Evolutionary conservation across 2,329 filamentous ascomycete species (phyloP), one percentile per base, ranked within the genome.

Genomic region (Monilinia fructigena): DNA sequence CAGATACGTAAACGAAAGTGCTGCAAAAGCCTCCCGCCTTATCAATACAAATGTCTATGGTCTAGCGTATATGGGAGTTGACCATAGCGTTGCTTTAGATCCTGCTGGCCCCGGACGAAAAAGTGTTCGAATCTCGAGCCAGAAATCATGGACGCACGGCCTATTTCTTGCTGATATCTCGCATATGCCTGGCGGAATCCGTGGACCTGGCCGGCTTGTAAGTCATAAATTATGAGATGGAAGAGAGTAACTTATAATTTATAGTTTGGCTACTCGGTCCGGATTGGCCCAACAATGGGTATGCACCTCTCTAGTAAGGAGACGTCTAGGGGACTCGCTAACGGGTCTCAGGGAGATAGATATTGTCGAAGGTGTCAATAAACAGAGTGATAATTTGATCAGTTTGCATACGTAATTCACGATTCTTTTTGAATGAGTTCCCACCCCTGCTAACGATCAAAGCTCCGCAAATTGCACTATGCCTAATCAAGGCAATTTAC

Each of bases 121-220:
- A 14, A 90, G 87, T 70, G 83, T 92, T 54, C 84, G 89, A 14
- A 77, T 92, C 23, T 84, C 86, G 62, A 89, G 86, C 76, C 87
- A 84, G 64, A 80, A 83, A 60, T 76, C 80, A 3, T 92, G 86
- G 76, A 84, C 82, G 42, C 81, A 86, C 70, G 89, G 88, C 0
- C 82, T 92, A 10, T 85, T 92, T 70, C 86, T 92, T 56, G 80
- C 88, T 26, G 92, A 59, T 83, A 89, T 31, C 77, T 93, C 26
- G 84, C 87, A 66, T 89, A 87, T 76, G 87, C 85, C 67, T 80
- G 84, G 61, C 76, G 80, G 4, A 92, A 92, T 72, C 91, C 92
- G 86, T 70, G 90, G 26, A 82, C 85, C 28, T 92, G 90, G 85
- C 85, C 85, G 35, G 85, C 85, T 82, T 58, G 80, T 63, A 50